Base-by-base conservation (phyloP, 2,329 filamentous ascomycete species). In the Mollisia scopiformis region DNA sequence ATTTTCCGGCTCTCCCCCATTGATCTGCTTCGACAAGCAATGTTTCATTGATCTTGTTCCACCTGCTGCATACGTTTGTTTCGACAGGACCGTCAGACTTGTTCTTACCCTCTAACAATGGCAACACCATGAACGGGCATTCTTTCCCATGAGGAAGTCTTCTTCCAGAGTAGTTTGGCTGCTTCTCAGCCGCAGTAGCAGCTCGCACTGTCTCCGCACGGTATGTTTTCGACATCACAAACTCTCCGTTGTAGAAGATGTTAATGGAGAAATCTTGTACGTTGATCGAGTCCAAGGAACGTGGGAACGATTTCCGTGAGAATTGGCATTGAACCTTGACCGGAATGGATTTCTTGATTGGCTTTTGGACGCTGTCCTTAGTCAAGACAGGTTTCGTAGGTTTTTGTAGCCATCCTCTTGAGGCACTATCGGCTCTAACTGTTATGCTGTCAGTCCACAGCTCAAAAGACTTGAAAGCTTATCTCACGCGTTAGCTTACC, bases 201-300 rank as follows among this genome's bases (percentile, higher is more conserved):
- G 23, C 16, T 30, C 31, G 35, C 23, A 59, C n/a, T 21, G 62
- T 61, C 2, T 50, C 51, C n/a, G 55, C 35, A 6, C 58, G 58
- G 30, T 59, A 53, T 28, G 59, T 23, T 21, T 33, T 61, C 1
- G 58, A 61, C 10, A 35, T 35, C 10, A 49, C 50, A n/a, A 65
- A 60, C 35, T 62, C 54, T n/a, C 62, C 62, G 57, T 65, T 65
- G 51, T 57, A 61, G 39, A 57, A 62, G 13, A 65, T 56, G 30
- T 43, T 62, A 16, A 62, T 30, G 16, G 54, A 62, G 19, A 65
- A 27, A 28, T 62, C 59, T 27, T 57, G 30, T n/a, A 41, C 47
- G 11, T 28, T 16, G 8, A 57, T 37, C 2, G 52, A 58, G 7
- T 43, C 50, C 28, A 60, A 13, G 10, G 62, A 62, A 16, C n/a